phyloP scores from a whole-genome alignment of 2,329 filamentous ascomycete species.

The Parascedosporium putredinis region DNA sequence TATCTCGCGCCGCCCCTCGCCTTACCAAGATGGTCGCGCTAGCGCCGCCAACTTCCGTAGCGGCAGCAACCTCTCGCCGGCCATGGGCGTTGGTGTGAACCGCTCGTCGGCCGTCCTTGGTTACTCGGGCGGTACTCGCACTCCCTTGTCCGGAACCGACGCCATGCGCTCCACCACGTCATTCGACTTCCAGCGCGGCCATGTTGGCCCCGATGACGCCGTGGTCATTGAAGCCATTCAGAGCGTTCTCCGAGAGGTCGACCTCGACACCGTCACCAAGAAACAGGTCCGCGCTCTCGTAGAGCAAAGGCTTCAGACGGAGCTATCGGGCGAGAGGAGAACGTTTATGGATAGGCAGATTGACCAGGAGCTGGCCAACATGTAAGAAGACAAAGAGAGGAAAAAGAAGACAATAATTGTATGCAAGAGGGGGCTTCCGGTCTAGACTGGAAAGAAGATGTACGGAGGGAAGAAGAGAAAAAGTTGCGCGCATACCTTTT shows the following conservation, averaged over 20 bases:
- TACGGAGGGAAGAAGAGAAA: too few species aligned
- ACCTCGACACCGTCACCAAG: conserved; percentile 95
- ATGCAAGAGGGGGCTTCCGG: neutral
- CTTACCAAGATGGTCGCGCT: conserved; percentile 49
- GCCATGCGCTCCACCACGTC: conserved; percentile 40
- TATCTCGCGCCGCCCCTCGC: conserved; percentile 40
- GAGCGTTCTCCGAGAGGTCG: conserved; percentile 72
- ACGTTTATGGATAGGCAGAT: conserved; percentile 89
- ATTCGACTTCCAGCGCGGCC: conserved; percentile 51
- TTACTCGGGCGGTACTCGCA: conserved; percentile 34
- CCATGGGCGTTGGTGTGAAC: conserved; percentile 23
- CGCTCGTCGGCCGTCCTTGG: conserved; percentile 37
- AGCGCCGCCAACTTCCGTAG: conserved; percentile 52
- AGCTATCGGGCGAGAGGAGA: conserved; percentile 74
- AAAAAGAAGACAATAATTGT: neutral
- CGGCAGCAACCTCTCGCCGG: conserved; percentile 37
- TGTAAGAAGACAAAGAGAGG: conserved; percentile 43
- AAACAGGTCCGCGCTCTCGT: conserved; percentile 89
- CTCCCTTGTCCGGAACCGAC: conserved; percentile 29
- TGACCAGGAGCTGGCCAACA: conserved; percentile 84
- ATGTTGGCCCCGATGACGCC: conserved; percentile 62
- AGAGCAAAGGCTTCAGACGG: conserved; percentile 85
- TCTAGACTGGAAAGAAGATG: too few species aligned
- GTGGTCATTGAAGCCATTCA: conserved; percentile 79
- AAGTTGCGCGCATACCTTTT: too few species aligned